Percentiles rank a stretch among this genome's conserved stretches.
Evolutionary conservation across 83 land plant species (phyloP).

Genomic region (Picea engelmannii): DNA sequence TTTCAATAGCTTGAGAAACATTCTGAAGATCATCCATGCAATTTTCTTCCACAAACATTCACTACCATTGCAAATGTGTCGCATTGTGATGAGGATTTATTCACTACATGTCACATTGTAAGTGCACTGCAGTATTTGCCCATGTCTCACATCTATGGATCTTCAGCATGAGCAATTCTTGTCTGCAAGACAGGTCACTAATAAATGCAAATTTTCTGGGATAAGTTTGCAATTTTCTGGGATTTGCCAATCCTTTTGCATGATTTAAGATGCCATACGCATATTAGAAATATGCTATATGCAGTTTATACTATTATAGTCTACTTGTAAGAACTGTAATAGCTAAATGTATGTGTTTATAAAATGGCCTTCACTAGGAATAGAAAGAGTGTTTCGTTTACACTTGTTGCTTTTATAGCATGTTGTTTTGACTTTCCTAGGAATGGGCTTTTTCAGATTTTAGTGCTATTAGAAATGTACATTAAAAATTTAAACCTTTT

Average conservation of each 20-base stretch:
- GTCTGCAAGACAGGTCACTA: too few species aligned
- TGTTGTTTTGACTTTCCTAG: background rate
- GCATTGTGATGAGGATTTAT: too few species aligned
- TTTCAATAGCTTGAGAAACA: too few species aligned
- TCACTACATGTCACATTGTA: too few species aligned
- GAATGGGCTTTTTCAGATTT: background rate
- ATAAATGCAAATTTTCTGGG: too few species aligned
- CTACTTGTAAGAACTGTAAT: background rate
- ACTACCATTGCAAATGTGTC: too few species aligned
- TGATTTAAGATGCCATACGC: background rate
- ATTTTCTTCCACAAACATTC: too few species aligned
- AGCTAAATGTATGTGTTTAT: background rate
- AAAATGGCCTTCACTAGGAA: background rate
- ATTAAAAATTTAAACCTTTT: slow-evolving; percentile 6
- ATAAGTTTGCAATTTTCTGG: too few species aligned
- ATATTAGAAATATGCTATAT: background rate
- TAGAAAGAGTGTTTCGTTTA: background rate
- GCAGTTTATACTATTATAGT: background rate
- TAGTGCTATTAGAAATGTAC: background rate
- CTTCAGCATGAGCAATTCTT: too few species aligned
- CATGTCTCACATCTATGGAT: too few species aligned
- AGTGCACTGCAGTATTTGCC: too few species aligned
- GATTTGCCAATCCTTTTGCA: background rate
- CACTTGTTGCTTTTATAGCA: background rate
- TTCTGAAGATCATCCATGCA: too few species aligned